Evolutionary conservation across 2,329 filamentous ascomycete species (phyloP).

Genomic region (Colletotrichum euphorbiae): DNA sequence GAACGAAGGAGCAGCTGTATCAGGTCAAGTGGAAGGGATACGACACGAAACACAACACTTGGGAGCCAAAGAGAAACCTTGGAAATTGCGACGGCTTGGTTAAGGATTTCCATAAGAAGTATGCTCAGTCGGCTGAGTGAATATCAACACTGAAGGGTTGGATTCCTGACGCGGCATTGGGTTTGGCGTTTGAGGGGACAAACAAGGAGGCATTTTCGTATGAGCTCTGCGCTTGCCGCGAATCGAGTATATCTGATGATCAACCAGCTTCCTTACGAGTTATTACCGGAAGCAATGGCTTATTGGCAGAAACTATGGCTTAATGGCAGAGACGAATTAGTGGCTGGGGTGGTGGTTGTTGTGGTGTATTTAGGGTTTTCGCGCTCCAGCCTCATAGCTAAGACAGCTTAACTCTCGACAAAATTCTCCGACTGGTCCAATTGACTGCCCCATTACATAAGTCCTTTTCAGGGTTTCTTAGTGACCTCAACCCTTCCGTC

Average conservation of each 20-base stretch:
- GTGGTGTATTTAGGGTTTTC: neutral
- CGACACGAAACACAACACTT: conserved; percentile 58
- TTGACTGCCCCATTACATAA: conserved; percentile 1
- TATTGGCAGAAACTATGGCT: no score
- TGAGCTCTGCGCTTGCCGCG: no score
- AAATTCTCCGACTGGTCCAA: conserved; percentile 35
- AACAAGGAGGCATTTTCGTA: no score
- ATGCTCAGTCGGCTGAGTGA: neutral
- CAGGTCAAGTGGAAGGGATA: conserved; percentile 67
- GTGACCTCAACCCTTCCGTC: conserved; percentile 40
- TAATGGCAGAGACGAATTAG: no score
- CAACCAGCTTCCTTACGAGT: neutral
- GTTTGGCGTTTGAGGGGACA: no score
- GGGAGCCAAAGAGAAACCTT: conserved; percentile 64
- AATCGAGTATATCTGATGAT: no score
- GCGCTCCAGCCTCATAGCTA: neutral
- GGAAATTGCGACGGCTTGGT: conserved; percentile 52
- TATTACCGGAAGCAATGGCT: neutral
- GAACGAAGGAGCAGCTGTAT: conserved; percentile 56
- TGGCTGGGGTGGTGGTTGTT: conserved; percentile 6
- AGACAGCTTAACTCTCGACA: conserved; percentile 21
- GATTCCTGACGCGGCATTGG: no score
- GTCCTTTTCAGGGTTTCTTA: conserved; percentile 35
- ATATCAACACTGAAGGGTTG: no score
- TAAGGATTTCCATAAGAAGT: conserved; percentile 50